Base-by-base conservation (phyloP, 1,284 basidiomycete species). In the Heterobasidion occidentale region DNA sequence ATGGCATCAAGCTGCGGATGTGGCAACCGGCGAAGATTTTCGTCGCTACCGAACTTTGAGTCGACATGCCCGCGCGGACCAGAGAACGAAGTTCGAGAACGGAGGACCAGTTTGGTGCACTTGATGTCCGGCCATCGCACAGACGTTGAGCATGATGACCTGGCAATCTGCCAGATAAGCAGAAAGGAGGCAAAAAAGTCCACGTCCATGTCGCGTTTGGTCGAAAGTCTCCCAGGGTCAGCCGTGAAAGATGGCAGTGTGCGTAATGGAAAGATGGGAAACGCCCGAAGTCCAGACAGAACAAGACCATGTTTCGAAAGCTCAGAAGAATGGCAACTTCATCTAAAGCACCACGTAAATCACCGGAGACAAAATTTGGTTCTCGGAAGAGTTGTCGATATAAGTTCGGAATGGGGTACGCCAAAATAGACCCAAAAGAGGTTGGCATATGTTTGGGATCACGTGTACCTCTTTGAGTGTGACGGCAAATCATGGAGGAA, bases 401-500 rank as follows among this genome's bases (percentile, higher is more conserved):
- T 27, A 27, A 27, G 27, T 6, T 27, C 27, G 27, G 27, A 27
- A 27, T 27, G 5, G 27, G 27, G 27, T 27, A 27, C 4, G 27
- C 27, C 27, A 27, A 27, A 27, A 27, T 27, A 27, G 27, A 27
- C 27, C 6, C 27, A 27, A 27, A 27, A 27, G 27, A 27, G 27
- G 6, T 27, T 5, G 27, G 27, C 27, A 5, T 27, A 27, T 27
- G 27, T 27, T 4, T 27, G 27, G 5, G 27, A 27, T 27, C 27
- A 27, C 27, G 27, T 27, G 27, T 27, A 27, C 27, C 27, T 27
- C 27, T 27, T 27, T 27, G 27, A 27, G 27, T 27, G 27, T 27
- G 27, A 27, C 27, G 27, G 27, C 38, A 11, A 42, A 33, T 17
- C 59, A 90, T 90, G 86, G 86, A 90, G 68, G 85, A 90, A 71